Evolutionary conservation across 1,284 basidiomycete genomes (phyloP).

Genomic region (Wallemia ichthyophaga): DNA sequence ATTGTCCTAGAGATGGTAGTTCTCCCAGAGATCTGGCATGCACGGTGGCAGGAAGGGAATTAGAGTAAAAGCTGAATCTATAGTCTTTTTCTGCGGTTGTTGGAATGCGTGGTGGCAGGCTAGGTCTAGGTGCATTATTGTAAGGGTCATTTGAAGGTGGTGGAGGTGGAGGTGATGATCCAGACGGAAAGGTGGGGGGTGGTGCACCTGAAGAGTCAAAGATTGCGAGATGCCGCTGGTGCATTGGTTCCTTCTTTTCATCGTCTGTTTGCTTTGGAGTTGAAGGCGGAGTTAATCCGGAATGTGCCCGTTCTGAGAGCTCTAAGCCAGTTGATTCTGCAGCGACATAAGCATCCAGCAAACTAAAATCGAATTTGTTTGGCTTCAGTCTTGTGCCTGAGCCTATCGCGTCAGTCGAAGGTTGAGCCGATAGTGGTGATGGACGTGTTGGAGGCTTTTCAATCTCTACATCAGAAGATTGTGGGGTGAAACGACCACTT

Average conservation of each 20-base stretch:
- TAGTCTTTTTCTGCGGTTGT: slow-evolving; percentile 40
- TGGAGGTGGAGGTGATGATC: slow-evolving; percentile 11
- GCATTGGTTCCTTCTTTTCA: slow-evolving; percentile 32
- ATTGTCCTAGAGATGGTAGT: slow-evolving; percentile 73
- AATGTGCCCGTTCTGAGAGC: slow-evolving; percentile 8
- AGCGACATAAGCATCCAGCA: slow-evolving; percentile 48
- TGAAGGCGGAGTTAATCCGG: slow-evolving; percentile 8
- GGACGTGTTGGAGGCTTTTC: slow-evolving; percentile 2
- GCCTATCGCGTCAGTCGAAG: slow-evolving; percentile 3
- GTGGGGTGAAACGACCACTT: neutral
- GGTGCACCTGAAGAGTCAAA: slow-evolving; percentile 41
- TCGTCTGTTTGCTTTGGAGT: slow-evolving; percentile 7
- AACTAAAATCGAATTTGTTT: slow-evolving; percentile 36
- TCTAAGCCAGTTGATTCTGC: slow-evolving; percentile 10
- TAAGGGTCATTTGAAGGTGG: slow-evolving; percentile 14
- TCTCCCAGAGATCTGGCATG: slow-evolving; percentile 79
- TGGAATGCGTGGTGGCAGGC: slow-evolving; percentile 23
- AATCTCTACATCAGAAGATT: neutral
- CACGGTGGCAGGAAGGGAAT: slow-evolving; percentile 67
- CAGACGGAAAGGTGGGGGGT: slow-evolving; percentile 15
- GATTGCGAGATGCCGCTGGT: slow-evolving; percentile 60
- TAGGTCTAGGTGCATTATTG: slow-evolving; percentile 13
- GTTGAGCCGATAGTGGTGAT: slow-evolving; percentile 3
- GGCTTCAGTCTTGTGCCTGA: neutral
- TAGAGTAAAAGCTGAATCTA: slow-evolving; percentile 95